A percentile compares a stretch with the other conserved stretches of the same genome.
Evolutionary conservation across 2,329 filamentous ascomycete species (phyloP).

Genomic region (Parastagonospora avenae): DNA sequence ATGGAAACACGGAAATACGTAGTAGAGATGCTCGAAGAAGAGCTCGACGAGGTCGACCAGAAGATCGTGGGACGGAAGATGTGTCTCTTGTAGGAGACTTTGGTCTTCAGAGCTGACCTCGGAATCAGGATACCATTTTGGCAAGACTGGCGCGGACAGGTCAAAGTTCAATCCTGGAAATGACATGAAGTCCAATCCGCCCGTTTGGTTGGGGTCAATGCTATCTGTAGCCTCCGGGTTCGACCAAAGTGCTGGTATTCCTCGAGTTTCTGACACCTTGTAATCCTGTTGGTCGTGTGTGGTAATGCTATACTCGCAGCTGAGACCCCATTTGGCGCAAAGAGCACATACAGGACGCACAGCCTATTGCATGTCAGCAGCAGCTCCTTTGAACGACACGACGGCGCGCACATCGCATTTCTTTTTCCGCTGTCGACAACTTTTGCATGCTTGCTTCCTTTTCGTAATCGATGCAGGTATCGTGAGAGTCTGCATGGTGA

Average conservation of each 20-base stretch:
- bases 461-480: slow-evolving; percentile 34
- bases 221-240: too few relatives aligned
- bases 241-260: too few relatives aligned
- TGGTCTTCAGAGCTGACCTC: slow-evolving; percentile 2
- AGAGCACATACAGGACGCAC: slow-evolving; percentile 28
- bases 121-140: background rate
- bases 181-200: slow-evolving; percentile 8
- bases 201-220: background rate
- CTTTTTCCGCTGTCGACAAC: slow-evolving; percentile 42
- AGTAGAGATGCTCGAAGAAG: slow-evolving; percentile 33
- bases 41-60: slow-evolving; percentile 27
- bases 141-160: background rate
- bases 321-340: slow-evolving; percentile 30
- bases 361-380: slow-evolving; percentile 22
- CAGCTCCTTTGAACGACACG: slow-evolving; percentile 7
- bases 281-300: background rate
- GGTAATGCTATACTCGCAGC: slow-evolving; percentile 26
- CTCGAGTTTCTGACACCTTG: too few relatives aligned
- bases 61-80: slow-evolving; percentile 20
- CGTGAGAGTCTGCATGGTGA: slow-evolving; percentile 24
- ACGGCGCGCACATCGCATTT: slow-evolving; percentile 33
- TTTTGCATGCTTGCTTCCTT: slow-evolving; percentile 40
- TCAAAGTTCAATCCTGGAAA: slow-evolving; percentile 17
- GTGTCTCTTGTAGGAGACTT: slow-evolving; percentile 8
- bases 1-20: slow-evolving; percentile 37